Conservation (phyloP, 2,329 filamentous ascomycete species). For the Phialophora tarda region DNA sequence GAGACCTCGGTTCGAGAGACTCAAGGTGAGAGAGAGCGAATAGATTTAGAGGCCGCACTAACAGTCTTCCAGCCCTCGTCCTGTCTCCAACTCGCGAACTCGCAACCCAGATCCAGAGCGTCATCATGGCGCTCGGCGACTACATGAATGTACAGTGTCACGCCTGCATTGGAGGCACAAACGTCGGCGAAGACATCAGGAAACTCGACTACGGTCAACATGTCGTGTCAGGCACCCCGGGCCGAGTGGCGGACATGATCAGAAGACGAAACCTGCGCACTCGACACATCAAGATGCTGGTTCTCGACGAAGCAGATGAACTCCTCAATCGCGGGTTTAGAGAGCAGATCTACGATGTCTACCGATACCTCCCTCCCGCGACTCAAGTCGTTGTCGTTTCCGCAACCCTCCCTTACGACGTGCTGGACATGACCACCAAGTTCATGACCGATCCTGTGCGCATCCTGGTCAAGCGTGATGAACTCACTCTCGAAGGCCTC, state of each 20-base stretch:
- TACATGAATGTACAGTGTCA: constrained; percentile 99
- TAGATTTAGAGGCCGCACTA: neutral
- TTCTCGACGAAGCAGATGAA: constrained; percentile 77
- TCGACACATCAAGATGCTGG: constrained; percentile 77
- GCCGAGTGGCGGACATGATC: constrained; percentile 88
- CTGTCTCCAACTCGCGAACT: constrained; percentile 95
- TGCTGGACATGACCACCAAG: constrained; percentile 98
- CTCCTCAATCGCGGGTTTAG: constrained; percentile 91
- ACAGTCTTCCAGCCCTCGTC: constrained; percentile 69
- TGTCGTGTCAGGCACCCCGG: constrained; percentile 96
- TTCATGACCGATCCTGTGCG: constrained; percentile 99
- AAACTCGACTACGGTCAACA: constrained; percentile 98
- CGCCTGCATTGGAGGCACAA: constrained; percentile 96
- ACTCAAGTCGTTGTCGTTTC: constrained; percentile 99
- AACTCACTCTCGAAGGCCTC: constrained; percentile 93
- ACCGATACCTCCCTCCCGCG: constrained; percentile 92
- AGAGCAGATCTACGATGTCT: constrained; percentile 99
- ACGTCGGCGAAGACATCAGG: constrained; percentile 95
- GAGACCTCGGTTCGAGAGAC: constrained; percentile 91
- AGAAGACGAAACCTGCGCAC: constrained; percentile 74
- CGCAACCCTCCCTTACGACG: constrained; percentile 95
- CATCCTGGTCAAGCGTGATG: constrained; percentile 97
- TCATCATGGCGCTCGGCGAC: constrained; percentile 99
- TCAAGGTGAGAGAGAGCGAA: constrained; percentile 59
- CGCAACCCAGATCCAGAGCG: constrained; percentile 96